Conservation (phyloP, 148 eudicot genomes). For the Silene latifolia region DNA sequence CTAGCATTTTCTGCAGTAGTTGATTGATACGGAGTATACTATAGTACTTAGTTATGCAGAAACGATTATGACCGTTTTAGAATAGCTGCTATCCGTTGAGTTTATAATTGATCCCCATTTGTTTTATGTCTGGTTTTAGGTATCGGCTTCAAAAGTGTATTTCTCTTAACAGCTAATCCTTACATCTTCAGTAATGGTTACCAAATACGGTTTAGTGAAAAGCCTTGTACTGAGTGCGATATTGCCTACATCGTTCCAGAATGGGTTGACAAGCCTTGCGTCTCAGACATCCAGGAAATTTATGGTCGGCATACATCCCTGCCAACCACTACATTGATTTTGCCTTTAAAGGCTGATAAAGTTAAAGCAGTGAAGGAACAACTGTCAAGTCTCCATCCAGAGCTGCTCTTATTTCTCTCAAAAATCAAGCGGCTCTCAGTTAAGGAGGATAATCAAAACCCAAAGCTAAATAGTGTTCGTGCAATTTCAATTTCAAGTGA, state of each 20-base stretch:
- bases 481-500: conserved; percentile 60
- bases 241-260: conserved; percentile 72
- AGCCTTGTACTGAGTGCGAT: conserved; percentile 52
- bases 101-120: neutral
- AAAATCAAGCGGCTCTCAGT: conserved; percentile 58
- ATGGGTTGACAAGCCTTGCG: conserved; percentile 62
- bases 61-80: no score
- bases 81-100: neutral
- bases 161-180: conserved; percentile 56
- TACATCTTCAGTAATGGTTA: conserved; percentile 68
- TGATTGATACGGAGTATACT: no score
- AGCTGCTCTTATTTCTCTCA: conserved; percentile 58
- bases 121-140: conserved; percentile 30
- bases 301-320: conserved; percentile 38
- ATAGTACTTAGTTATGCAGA: no score
- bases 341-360: conserved; percentile 66
- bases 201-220: conserved; percentile 55
- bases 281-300: conserved; percentile 40
- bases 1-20: no score
- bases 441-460: conserved; percentile 45
- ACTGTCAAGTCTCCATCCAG: conserved; percentile 70
- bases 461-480: conserved; percentile 36
- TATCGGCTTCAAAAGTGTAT: conserved; percentile 68
- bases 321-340: conserved; percentile 55
- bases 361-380: conserved; percentile 56